These are phyloP conservation scores for Eucalyptus coolabah DNA, from an alignment of 345 rosid genomes.

Conservation along the genomic window DNA sequence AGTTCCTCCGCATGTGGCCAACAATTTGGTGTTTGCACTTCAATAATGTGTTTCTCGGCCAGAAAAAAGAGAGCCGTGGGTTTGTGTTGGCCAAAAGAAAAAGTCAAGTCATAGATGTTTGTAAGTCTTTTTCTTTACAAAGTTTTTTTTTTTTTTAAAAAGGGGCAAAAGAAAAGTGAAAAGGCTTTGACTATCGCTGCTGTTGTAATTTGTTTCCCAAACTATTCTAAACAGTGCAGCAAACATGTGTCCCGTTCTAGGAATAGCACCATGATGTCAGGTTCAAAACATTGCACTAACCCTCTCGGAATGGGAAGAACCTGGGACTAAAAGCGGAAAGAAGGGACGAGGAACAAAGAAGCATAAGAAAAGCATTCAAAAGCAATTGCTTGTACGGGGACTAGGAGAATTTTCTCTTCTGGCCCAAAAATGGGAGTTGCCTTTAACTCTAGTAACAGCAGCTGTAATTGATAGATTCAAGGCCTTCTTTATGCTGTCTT, in stretches of 20 bases:
- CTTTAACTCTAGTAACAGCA: not conserved
- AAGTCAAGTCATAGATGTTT: not conserved
- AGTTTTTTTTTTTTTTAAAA: not conserved
- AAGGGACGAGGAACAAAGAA: not conserved
- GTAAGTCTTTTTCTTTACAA: not conserved
- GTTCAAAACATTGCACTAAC: not conserved
- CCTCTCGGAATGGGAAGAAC: not conserved
- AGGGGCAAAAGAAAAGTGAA: not conserved
- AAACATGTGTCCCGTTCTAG: not conserved
- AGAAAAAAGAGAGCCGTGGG: not conserved
- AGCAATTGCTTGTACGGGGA: not conserved
- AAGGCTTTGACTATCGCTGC: not conserved
- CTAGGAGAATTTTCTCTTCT: not conserved
- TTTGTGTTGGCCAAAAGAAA: not conserved
- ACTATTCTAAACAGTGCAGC: not conserved
- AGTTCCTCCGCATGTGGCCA: not conserved
- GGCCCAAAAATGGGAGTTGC: not conserved
- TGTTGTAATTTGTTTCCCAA: not conserved
- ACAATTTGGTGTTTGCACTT: not conserved
- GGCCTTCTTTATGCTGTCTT: not conserved
- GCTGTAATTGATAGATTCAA: not conserved
- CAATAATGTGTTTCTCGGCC: not conserved
- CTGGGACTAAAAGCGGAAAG: not conserved
- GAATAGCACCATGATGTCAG: not conserved
- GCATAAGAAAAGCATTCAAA: not conserved